Base-by-base conservation (phyloP, 2,329 filamentous ascomycete species). In the Epichloe hybrida region DNA sequence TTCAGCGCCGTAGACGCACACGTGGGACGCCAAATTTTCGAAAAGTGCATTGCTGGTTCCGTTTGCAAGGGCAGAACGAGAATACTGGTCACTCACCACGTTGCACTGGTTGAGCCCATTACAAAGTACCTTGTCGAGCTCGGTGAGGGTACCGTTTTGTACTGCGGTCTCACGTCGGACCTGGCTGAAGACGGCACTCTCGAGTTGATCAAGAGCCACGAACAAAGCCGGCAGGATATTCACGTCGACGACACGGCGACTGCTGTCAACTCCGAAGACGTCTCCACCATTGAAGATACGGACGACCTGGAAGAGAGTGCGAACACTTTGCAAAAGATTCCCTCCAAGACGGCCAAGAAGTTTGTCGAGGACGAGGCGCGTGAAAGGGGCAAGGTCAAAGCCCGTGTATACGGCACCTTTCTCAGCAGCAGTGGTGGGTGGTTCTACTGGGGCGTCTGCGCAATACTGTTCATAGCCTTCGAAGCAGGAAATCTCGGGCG, bases 1-100 rank as follows among this genome's bases (percentile, higher is more conserved):
- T 90, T 94, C 64, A 88, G 83, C 60, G 82, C 87, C 9, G 80
- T 93, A 8, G 88, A 94, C 64, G 83, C 86, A 3, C 85, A 90
- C 59, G 86, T 89, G 34, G 87, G 86, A 15, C 78, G 84, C 31
- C 84, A 88, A 58, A 82, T 91, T 46, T 88, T 86, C 56, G 84
- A 90, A 56, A 76, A 86, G 51, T 88, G 83, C 54, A 71, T 91
- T 3, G 82, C 77, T 2, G 86, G 86, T 5, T 77, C 84, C 47
- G 73, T 91, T 8, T 83, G 83, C 53, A 66, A 72, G 21, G 81
- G 80, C 0, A 72, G 88, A 50, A 93, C 88, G 2, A 72, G 86
- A 34, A 86, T 93, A 46, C 69, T 93, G 4, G 87, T 89, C 27
- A 93, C 87, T 0, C 87, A 93, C 60, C 86, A 91, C 58, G 81